These are phyloP conservation scores for Metarhizium album DNA, from an alignment of 2,329 filamentous ascomycete species.

Conservation along the genomic window DNA sequence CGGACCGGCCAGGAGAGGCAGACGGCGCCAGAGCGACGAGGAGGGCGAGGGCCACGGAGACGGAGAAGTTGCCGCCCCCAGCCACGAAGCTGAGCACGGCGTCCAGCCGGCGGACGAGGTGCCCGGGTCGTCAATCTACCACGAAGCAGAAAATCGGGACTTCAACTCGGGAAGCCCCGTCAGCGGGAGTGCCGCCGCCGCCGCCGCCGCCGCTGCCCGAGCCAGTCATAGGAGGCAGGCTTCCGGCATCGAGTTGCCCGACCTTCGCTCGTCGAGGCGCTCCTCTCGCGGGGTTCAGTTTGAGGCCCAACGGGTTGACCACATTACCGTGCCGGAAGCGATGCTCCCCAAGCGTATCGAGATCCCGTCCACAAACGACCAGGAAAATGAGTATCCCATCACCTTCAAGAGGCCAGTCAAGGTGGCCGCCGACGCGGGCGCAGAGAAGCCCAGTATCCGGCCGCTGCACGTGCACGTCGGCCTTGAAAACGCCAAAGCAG, in stretches of 20 bases:
- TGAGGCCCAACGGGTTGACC: slow-evolving; percentile 13
- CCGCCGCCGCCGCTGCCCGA: slow-evolving; percentile 32
- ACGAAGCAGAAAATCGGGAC: slow-evolving; percentile 31
- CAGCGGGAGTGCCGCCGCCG: slow-evolving; percentile 35
- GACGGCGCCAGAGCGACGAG: slow-evolving; percentile 57
- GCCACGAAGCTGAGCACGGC: slow-evolving; percentile 29
- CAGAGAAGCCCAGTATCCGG: slow-evolving; percentile 45
- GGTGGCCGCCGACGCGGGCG: slow-evolving; percentile 37
- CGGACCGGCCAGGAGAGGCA: slow-evolving; percentile 66
- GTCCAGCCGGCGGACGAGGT: slow-evolving; percentile 26
- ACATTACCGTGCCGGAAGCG: slow-evolving; percentile 9
- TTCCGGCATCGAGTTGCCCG: slow-evolving; percentile 25
- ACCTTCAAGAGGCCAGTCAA: slow-evolving; percentile 53
- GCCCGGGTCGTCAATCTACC: slow-evolving; percentile 33
- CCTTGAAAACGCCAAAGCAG: slow-evolving; percentile 22
- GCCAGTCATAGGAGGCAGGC: slow-evolving; percentile 29
- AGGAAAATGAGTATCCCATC: slow-evolving; percentile 73
- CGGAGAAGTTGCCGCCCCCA: slow-evolving; percentile 27
- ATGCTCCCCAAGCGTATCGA: slow-evolving; percentile 30
- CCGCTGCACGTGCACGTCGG: slow-evolving; percentile 35
- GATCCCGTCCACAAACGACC: slow-evolving; percentile 57
- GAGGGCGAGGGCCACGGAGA: slow-evolving; percentile 40
- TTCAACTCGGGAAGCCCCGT: slow-evolving; percentile 50
- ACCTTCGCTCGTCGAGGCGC: slow-evolving; percentile 19
- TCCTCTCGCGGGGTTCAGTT: slow-evolving; percentile 17